Evolutionary conservation across 2,329 filamentous ascomycete species (phyloP), one percentile per base, ranked within the genome.

Genomic region (Botrytis paeoniae): DNA sequence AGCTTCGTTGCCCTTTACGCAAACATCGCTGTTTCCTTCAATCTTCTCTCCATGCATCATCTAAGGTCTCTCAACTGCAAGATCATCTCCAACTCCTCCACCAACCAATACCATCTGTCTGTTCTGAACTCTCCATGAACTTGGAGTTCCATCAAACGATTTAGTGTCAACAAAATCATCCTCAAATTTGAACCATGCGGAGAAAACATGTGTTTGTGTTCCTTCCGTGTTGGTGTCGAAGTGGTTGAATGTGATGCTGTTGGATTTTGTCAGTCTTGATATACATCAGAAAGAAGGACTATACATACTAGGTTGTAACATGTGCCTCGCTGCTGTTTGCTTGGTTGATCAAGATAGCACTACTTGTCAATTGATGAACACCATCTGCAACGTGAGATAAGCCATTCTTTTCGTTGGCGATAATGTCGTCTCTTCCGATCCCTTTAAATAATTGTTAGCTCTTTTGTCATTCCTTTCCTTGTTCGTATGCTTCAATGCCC

Each of bases 271-370:
- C n/a, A 57, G 61, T 48, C 9, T 14, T 41, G 2, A 6, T 39
- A 9, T 14, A 10, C 20, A 29, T 18, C 4, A 66, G 18, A 16
- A 32, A 25, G 20, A 63, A 39, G 4, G 25, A n/a, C 25, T 35
- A 57, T 48, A 65, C 69, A 29, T 71, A 71, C 69, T 64, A 71
- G 39, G 43, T 71, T 45, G n/a, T 41, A 57, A 71, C 69, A 25
- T 29, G 60, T 4, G 69, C 69, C 45, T 71, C 69, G 4, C 35
- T 57, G 20, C 10, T 7, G 18, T 71, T 71, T 25, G 25, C 41
- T 1, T 45, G 60, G 35, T 57, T 68, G 48, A 59, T 71, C 62
- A 68, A 41, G 59, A 71, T 68, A 9, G 61, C 45, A 68, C 61
- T 71, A 5, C 54, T 57, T 0, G 62, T n/a, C n/a, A 71, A 45